These are phyloP conservation scores for Epicoccum nigrum DNA, from an alignment of 2,329 filamentous ascomycete genomes.

Conservation along the genomic window DNA sequence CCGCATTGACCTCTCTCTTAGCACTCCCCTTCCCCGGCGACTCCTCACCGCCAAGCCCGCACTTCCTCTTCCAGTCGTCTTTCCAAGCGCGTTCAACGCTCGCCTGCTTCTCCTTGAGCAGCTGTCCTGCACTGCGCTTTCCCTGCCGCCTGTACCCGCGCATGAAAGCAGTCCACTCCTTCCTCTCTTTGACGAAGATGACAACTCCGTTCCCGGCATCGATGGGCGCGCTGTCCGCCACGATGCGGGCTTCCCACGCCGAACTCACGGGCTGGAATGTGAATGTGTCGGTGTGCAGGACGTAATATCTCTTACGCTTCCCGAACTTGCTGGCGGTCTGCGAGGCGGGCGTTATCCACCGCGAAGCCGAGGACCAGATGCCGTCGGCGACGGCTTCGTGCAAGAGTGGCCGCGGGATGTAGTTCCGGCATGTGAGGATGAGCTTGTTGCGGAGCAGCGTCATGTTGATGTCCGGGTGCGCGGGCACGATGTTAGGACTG, in stretches of 20 bases:
- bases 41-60: slow-evolving; percentile 26
- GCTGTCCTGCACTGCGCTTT: slow-evolving; percentile 26
- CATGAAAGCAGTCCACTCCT: slow-evolving; percentile 33
- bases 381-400: slow-evolving; percentile 32
- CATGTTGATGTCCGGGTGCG: slow-evolving; percentile 35
- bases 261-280: slow-evolving; percentile 26
- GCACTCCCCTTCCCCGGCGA: slow-evolving; percentile 10
- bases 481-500: slow-evolving; percentile 29
- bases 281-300: slow-evolving; percentile 29
- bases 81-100: slow-evolving; percentile 31
- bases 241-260: slow-evolving; percentile 33
- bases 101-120: slow-evolving; percentile 28
- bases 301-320: slow-evolving; percentile 33
- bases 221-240: slow-evolving; percentile 27
- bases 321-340: slow-evolving; percentile 23
- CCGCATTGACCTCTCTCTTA: slow-evolving; percentile 31
- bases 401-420: slow-evolving; percentile 24
- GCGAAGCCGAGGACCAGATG: slow-evolving; percentile 30
- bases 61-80: slow-evolving; percentile 33
- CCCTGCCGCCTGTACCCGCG: slow-evolving; percentile 31
- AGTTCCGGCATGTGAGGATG: slow-evolving; percentile 31
- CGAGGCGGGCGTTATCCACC: slow-evolving; percentile 32
- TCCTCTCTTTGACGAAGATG: slow-evolving; percentile 32
- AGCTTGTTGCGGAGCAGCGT: slow-evolving; percentile 36
- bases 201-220: slow-evolving; percentile 35